Base-by-base conservation (phyloP, 129 eudicot genomes). In the Lactuca sativa region DNA sequence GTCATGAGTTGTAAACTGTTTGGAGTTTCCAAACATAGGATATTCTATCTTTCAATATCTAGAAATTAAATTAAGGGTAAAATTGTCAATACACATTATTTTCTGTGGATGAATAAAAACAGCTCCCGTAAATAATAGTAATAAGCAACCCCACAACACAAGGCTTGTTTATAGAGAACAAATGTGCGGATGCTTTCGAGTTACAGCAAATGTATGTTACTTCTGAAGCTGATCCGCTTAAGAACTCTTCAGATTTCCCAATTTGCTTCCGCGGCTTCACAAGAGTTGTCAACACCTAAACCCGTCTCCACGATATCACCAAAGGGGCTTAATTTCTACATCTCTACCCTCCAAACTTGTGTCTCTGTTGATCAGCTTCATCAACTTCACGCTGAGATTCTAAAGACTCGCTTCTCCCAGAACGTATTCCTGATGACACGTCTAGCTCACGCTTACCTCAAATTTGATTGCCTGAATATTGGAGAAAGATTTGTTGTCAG, bases 381-480 rank as follows among this genome's bases (percentile, higher is more conserved):
- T 25, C 82, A 71, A 56, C 36, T 78, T 57, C 82, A 78, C 52
- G 76, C 82, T 16, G 52, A 71, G 0, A 71, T 71, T 16, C 71
- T 78, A 73, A 78, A 64, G 30, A 63, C 73, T 3, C 73, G 11
- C 4, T 41, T 71, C 12, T 71, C 72, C 13, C 7, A 63, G 3
- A 70, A 32, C 71, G 62, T 63, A 7, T 77, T 70, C 55, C 38
- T 77, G 11, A 33, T 70, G 30, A 77, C 81, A 55, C 81, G 81
- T 63, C 37, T 77, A 62, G 81, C 76, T 21, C 81, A 77, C 58
- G 53, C 53, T 16, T 77, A 77, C 72, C 61, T 77, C 54, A 77
- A 77, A 31, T 66, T 68, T 30, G 66, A 48, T 70, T 36, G 4
- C 62, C 14, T 62, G 36, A 14, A 9, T 9, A 9, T 56, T 3